These are phyloP conservation scores for Yamadazyma dushanensis DNA, from an alignment of 1,139 yeast species.

Conservation along the genomic window DNA sequence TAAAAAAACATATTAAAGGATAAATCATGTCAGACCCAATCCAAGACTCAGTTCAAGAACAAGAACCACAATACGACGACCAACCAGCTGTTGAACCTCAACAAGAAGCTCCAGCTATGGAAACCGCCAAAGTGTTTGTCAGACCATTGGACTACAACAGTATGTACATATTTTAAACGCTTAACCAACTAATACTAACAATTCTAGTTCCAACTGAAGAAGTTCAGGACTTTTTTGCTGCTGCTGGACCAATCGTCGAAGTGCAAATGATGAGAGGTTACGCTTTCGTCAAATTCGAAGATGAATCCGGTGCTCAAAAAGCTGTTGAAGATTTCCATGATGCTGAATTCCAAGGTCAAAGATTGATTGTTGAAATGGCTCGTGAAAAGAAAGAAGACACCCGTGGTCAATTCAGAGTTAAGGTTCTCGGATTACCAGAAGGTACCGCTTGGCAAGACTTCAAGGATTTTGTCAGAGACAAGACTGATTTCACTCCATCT, in stretches of 20 bases:
- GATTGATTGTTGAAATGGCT: conserved; percentile 67
- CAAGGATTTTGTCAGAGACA: conserved; percentile 76
- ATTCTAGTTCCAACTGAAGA: conserved; percentile 49
- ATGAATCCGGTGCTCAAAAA: conserved; percentile 60
- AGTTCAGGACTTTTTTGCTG: conserved; percentile 64
- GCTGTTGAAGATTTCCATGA: conserved; percentile 66
- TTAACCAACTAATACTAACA: conserved; percentile 14
- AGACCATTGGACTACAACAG: conserved; percentile 41
- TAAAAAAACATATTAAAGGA: neutral
- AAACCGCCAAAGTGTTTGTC: conserved; percentile 38
- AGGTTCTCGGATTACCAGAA: conserved; percentile 68
- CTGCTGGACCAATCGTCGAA: conserved; percentile 65
- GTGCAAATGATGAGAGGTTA: conserved; percentile 73
- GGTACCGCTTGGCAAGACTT: conserved; percentile 84
- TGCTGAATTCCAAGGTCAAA: conserved; percentile 59
- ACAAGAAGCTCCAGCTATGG: conserved; percentile 13
- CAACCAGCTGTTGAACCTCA: conserved; percentile 8
- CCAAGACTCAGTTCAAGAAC: too few relatives aligned
- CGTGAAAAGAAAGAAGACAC: conserved; percentile 59
- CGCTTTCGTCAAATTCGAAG: conserved; percentile 73
- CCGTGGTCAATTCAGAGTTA: conserved; percentile 72
- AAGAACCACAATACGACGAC: conserved; percentile 9
- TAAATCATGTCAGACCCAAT: conserved; percentile 9
- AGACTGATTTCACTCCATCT: conserved; percentile 62
- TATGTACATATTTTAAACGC: conserved; percentile 15